Evolutionary conservation across 2,329 filamentous ascomycete species (phyloP), one percentile per base, ranked within the genome.

Genomic region (Coniochaeta sp.): DNA sequence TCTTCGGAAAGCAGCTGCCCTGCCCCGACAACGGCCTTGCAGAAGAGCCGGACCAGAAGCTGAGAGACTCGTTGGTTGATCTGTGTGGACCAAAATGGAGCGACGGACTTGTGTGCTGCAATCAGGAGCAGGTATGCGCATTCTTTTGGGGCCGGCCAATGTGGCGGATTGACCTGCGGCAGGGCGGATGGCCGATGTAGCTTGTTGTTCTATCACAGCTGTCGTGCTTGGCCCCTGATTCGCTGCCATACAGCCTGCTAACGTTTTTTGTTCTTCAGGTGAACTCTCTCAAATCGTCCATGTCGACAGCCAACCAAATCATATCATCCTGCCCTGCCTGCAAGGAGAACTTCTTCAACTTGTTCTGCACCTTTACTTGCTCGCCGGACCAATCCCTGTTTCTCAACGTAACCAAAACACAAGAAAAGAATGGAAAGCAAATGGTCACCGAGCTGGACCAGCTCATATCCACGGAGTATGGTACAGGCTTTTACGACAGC

Each of bases 281-380:
- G 60, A 84, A 90, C 67, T 81, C 89, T 1, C 85, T 99, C 63
- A 88, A 90, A 67, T 88, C 85, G 62, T 96, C 96, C 69, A 82
- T 99, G 61, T 89, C 90, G 66, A 91, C 91, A 24, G 93, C 92
- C 1, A 91, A 93, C 67, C 87, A 89, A 61, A 89, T 99, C 70
- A 92, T 99, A 71, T 88, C 92, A 28, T 91, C 92, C 10, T 99
- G 95, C 72, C 95, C 95, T 1, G 95, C 96, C 34, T 99, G 95
- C 83, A 96, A 95, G 75, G 89, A 93, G 68, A 99, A 99, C 79
- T 99, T 99, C 79, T 98, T 91, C 80, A 96, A 99, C 77, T 81
- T 96, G 52, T 99, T 99, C 74, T 99, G 95, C 77, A 96, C 92
- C 4, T 98, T 99, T 71, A 98, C 93, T 2, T 99, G 96, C 78